phyloP scores from a whole-genome alignment of 139 green algal genomes.

The Chlamydomonas asymmetrica region DNA sequence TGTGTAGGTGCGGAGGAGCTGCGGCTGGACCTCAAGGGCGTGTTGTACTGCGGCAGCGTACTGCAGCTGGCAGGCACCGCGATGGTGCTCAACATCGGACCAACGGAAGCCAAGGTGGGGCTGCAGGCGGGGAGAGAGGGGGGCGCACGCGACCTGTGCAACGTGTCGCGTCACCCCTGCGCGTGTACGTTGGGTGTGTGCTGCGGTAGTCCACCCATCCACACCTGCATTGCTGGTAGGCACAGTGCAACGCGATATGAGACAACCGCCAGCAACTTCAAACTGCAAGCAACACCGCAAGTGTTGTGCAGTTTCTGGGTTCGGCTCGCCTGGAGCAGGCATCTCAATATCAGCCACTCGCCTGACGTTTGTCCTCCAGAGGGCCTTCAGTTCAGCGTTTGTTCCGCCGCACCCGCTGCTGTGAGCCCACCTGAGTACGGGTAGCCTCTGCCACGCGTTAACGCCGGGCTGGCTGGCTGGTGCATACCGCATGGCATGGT shows the following conservation, averaged over 20 bases:
- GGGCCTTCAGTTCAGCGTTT: not conserved
- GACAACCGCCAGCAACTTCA: not conserved
- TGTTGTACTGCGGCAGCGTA: constrained; percentile 51
- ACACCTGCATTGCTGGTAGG: not conserved
- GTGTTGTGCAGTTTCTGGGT: not conserved
- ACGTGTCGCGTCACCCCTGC: too few relatives aligned
- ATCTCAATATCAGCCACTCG: not conserved
- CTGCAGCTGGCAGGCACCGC: constrained; percentile 54
- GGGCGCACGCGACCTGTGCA: not conserved
- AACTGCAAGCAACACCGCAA: not conserved
- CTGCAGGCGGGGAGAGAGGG: not conserved
- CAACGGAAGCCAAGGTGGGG: constrained; percentile 56
- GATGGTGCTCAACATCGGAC: constrained; percentile 51
- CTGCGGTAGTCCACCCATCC: not conserved
- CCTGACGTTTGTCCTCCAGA: not conserved
- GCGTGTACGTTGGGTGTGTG: not conserved
- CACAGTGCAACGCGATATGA: not conserved
- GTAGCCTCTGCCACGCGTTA: too few relatives aligned
- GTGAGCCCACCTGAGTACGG: too few relatives aligned
- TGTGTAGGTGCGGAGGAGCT: constrained; percentile 28
- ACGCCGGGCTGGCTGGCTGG: too few relatives aligned
- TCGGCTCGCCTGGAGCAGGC: not conserved
- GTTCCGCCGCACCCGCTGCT: too few relatives aligned
- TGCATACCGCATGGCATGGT: not conserved
- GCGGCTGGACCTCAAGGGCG: constrained; percentile 64